Conservation (phyloP, 768 basidiomycete species). For the Termitomyces sp. region DNA sequence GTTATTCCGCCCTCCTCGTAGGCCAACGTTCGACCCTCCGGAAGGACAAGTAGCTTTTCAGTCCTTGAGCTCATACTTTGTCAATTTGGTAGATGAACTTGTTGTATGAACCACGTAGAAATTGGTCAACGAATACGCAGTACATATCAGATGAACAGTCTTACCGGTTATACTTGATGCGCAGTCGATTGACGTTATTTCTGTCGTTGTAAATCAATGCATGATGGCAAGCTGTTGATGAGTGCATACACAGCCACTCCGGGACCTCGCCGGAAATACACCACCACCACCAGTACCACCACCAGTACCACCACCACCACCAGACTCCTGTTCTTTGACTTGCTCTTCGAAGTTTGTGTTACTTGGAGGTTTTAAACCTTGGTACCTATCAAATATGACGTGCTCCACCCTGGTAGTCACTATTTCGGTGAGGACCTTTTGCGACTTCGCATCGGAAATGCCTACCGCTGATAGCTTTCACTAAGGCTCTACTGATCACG, state of each 20-base stretch:
- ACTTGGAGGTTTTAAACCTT: too few species aligned
- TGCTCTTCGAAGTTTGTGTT: too few species aligned
- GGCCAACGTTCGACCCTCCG: conserved; percentile 30
- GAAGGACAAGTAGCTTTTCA: conserved; percentile 18
- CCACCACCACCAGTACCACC: too few species aligned
- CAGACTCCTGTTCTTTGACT: too few species aligned
- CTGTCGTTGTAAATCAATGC: background rate
- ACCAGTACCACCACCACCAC: too few species aligned
- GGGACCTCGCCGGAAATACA: too few species aligned
- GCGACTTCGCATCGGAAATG: background rate
- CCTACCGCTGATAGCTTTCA: background rate
- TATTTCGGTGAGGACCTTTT: background rate
- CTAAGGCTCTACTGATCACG: background rate
- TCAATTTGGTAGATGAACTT: background rate
- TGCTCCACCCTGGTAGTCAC: too few species aligned
- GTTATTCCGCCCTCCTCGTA: conserved; percentile 32
- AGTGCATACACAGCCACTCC: background rate
- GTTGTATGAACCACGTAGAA: background rate
- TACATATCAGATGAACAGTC: background rate
- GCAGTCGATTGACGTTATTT: background rate
- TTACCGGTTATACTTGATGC: background rate
- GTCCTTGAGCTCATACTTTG: background rate
- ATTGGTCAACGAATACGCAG: background rate
- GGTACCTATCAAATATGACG: too few species aligned
- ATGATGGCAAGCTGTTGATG: too few species aligned